Conservation (phyloP, 164 flowering plant species). For the Tetrastigma voinierianum region DNA sequence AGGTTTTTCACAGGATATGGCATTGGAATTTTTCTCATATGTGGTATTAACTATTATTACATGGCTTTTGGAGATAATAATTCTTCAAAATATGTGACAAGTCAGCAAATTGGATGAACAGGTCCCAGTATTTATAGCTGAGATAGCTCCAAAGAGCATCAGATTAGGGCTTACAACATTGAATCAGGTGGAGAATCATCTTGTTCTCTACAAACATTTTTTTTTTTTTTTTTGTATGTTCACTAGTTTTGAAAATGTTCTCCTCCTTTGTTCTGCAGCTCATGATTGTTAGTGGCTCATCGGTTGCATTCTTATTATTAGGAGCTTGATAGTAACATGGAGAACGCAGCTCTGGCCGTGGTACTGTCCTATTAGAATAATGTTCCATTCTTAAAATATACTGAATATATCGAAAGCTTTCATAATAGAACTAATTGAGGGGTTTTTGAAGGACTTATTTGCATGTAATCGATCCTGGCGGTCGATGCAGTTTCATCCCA, state of each 20-base stretch:
- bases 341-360: conserved; percentile 60
- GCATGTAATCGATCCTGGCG: conserved; percentile 60
- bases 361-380: conserved; percentile 23
- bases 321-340: conserved; percentile 71
- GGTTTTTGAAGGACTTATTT: conserved; percentile 56
- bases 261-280: conserved; percentile 43
- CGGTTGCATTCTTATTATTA: conserved; percentile 48
- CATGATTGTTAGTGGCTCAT: conserved; percentile 64
- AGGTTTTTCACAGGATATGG: conserved; percentile 74
- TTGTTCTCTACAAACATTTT: neutral
- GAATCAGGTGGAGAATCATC: conserved; percentile 55
- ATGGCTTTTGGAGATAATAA: neutral
- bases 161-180: conserved; percentile 79
- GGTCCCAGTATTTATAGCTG: conserved; percentile 87
- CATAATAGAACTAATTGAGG: neutral
- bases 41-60: conserved; percentile 44
- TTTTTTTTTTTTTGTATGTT: no score
- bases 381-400: neutral
- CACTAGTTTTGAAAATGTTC: neutral
- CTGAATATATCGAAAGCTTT: neutral
- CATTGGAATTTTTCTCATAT: conserved; percentile 69
- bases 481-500: conserved; percentile 68
- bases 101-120: conserved; percentile 21
- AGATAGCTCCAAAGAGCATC: conserved; percentile 80
- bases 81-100: neutral